A percentile compares a stretch with the other conserved stretches of the same genome.
These are phyloP conservation scores for Pyrenochaeta sp. DNA, from an alignment of 2,329 filamentous ascomycete species.

Conservation along the genomic window DNA sequence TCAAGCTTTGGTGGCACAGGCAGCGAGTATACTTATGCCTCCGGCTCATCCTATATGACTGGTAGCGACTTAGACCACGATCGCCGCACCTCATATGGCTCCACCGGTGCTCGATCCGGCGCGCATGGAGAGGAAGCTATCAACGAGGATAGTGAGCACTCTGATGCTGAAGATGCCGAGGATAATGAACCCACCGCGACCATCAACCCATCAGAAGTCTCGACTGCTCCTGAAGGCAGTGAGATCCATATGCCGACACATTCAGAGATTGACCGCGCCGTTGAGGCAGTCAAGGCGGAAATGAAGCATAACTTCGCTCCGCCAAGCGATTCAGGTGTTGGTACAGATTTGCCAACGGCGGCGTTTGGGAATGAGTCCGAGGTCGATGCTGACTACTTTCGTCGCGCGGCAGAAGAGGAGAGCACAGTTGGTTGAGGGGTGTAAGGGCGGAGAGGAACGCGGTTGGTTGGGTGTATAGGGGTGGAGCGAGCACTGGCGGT, in stretches of 20 bases:
- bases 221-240: constrained; percentile 27
- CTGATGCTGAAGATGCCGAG: constrained; percentile 41
- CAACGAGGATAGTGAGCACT: constrained; percentile 42
- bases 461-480: not conserved
- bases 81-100: constrained; percentile 55
- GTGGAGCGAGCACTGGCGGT: not conserved
- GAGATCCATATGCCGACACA: constrained; percentile 39
- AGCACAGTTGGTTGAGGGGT: constrained; percentile 41
- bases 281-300: constrained; percentile 41
- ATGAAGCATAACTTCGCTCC: constrained; percentile 36
- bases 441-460: not conserved
- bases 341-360: constrained; percentile 48
- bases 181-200: constrained; percentile 41
- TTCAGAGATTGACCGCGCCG: constrained; percentile 42
- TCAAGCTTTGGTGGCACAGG: constrained; percentile 52
- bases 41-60: constrained; percentile 59
- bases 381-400: constrained; percentile 47
- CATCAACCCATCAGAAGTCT: constrained; percentile 37
- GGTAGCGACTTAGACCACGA: constrained; percentile 54
- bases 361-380: constrained; percentile 30
- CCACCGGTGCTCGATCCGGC: constrained; percentile 44
- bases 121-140: constrained; percentile 39
- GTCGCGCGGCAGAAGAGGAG: constrained; percentile 47
- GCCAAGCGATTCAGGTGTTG: constrained; percentile 49
- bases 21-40: constrained; percentile 57